These are phyloP conservation scores for Dendrothele bispora DNA, from an alignment of 768 basidiomycete species.

Conservation along the genomic window DNA sequence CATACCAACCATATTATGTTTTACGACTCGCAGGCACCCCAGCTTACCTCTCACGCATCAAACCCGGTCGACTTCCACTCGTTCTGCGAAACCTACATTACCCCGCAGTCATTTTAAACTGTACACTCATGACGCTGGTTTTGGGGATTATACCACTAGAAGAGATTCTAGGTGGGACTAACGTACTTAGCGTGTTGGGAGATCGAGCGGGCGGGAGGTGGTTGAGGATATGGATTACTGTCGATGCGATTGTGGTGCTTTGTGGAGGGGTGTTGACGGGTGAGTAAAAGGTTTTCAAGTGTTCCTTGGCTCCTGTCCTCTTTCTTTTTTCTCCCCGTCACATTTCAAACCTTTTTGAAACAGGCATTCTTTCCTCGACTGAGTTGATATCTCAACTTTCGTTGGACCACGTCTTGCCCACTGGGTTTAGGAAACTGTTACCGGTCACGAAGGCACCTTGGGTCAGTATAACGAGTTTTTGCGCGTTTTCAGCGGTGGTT, in stretches of 20 bases:
- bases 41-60: constrained; percentile 63
- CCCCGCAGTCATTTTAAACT: constrained; percentile 57
- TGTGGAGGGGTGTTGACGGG: constrained; percentile 74
- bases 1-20: too few species aligned
- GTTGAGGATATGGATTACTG: constrained; percentile 61
- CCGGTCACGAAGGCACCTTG: constrained; percentile 53
- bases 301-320: background rate
- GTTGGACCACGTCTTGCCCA: constrained; percentile 60
- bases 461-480: constrained; percentile 51
- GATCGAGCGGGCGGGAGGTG: constrained; percentile 57
- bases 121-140: constrained; percentile 56
- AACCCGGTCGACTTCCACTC: constrained; percentile 50
- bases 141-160: constrained; percentile 58
- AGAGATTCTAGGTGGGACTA: constrained; percentile 47
- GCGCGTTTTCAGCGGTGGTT: constrained; percentile 46
- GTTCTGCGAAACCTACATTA: constrained; percentile 68
- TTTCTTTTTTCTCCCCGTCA: constrained; percentile 1
- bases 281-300: too few species aligned
- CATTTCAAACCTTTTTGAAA: background rate
- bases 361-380: constrained; percentile 58
- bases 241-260: constrained; percentile 70
- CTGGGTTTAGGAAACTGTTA: constrained; percentile 44
- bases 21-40: constrained; percentile 66
- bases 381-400: constrained; percentile 60
- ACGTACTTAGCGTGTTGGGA: constrained; percentile 67